Conservation (phyloP, 164 flowering plant genomes). For the Sedum album region DNA sequence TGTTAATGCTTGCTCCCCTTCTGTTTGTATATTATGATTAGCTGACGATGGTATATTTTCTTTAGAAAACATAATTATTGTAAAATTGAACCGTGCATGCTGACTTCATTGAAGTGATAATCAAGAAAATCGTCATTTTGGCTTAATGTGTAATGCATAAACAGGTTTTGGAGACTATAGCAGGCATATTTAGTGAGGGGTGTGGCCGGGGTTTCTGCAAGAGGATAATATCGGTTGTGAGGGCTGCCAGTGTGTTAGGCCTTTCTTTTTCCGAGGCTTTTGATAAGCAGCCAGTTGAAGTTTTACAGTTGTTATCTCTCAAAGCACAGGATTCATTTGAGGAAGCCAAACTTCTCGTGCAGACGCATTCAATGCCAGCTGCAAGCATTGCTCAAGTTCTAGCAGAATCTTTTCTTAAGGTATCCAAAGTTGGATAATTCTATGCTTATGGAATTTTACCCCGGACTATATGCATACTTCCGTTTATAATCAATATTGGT, state of each 20-base stretch:
- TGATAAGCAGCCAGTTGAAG: constrained; percentile 75
- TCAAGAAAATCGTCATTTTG: neutral
- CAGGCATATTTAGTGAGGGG: constrained; percentile 53
- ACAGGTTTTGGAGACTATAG: constrained; percentile 66
- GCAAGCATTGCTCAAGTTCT: constrained; percentile 87
- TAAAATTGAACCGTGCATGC: neutral
- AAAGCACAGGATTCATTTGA: constrained; percentile 99
- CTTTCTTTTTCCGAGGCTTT: constrained; percentile 84
- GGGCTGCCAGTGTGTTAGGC: constrained; percentile 80
- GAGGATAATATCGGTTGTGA: constrained; percentile 78
- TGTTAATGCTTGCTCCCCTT: neutral
- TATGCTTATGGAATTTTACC: too few species aligned
- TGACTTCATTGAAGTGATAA: neutral
- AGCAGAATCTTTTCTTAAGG: constrained; percentile 96
- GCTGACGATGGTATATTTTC: neutral
- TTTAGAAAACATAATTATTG: neutral
- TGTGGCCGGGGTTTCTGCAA: constrained; percentile 78
- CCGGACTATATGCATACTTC: too few species aligned
- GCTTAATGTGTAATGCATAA: neutral
- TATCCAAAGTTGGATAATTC: constrained; percentile 11
- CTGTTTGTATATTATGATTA: neutral
- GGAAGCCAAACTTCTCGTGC: constrained; percentile 77
- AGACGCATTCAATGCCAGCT: constrained; percentile 78
- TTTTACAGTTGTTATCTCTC: constrained; percentile 86
- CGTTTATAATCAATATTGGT: too few species aligned